Evolutionary conservation across 306 rosid species (phyloP).

Genomic region (Cicer judaicum): DNA sequence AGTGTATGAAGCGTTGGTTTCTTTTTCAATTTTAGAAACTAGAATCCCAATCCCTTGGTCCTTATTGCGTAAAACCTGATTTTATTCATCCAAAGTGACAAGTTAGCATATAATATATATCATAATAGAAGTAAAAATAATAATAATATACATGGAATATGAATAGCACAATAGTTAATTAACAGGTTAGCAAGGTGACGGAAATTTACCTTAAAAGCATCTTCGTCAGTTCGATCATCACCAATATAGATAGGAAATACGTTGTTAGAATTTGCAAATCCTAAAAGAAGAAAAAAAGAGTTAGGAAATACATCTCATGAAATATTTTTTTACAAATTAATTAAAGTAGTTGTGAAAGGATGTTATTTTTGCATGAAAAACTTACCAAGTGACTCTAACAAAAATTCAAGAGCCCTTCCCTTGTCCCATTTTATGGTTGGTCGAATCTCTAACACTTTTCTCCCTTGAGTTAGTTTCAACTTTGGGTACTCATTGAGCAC

Average conservation of each 20-base stretch:
- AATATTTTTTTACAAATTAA: background rate
- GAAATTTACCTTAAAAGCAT: slow-evolving; percentile 78
- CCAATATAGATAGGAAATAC: slow-evolving; percentile 86
- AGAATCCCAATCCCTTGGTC: slow-evolving; percentile 89
- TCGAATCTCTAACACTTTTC: slow-evolving; percentile 88
- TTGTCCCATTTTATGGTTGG: slow-evolving; percentile 97
- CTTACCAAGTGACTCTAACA: slow-evolving; percentile 80
- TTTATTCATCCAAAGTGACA: background rate
- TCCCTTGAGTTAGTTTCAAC: slow-evolving; percentile 71
- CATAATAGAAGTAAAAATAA: slow-evolving; percentile 3
- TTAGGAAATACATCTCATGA: slow-evolving; percentile 26
- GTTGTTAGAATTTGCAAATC: slow-evolving; percentile 64
- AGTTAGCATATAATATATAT: slow-evolving; percentile 24
- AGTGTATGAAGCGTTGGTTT: slow-evolving; percentile 81
- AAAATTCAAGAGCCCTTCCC: slow-evolving; percentile 93
- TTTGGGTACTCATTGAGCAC: slow-evolving; percentile 74
- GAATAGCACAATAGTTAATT: background rate
- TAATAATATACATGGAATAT: too few species aligned
- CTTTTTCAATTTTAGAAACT: slow-evolving; percentile 79
- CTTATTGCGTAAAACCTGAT: slow-evolving; percentile 66
- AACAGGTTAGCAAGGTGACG: background rate
- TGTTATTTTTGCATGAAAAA: slow-evolving; percentile 4
- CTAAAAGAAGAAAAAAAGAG: slow-evolving; percentile 38
- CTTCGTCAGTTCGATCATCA: slow-evolving; percentile 92
- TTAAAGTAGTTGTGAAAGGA: background rate